Evolutionary conservation across 192 early-diverging fungal species (phyloP).

Genomic region (Coemansia aciculifera): DNA sequence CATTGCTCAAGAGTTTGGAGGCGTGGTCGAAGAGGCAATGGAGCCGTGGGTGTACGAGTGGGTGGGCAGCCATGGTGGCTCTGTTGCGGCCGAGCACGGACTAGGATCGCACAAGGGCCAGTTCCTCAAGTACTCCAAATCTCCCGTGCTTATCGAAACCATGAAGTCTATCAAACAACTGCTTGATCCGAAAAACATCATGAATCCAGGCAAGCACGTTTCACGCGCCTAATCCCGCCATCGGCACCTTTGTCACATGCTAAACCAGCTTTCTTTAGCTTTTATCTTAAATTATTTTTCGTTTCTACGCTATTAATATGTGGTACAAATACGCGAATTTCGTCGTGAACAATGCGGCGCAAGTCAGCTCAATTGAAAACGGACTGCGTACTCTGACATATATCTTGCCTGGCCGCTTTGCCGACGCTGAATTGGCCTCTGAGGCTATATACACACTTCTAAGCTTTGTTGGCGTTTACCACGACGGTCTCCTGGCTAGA

Average conservation of each 20-base stretch:
- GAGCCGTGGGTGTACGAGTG: slow-evolving; percentile 92
- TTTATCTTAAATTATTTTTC: background rate
- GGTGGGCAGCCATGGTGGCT: slow-evolving; percentile 64
- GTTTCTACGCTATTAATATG: slow-evolving; percentile 18
- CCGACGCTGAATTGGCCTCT: slow-evolving; percentile 88
- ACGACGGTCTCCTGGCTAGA: slow-evolving; percentile 70
- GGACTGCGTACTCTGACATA: slow-evolving; percentile 85
- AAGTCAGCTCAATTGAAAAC: slow-evolving; percentile 86
- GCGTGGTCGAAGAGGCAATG: slow-evolving; percentile 64
- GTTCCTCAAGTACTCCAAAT: slow-evolving; percentile 84
- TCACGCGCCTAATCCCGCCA: slow-evolving; percentile 20
- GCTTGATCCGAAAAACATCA: slow-evolving; percentile 90
- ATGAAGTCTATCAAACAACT: slow-evolving; percentile 87
- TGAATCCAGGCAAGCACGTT: slow-evolving; percentile 83
- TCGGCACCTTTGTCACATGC: slow-evolving; percentile 12
- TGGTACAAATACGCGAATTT: slow-evolving; percentile 79
- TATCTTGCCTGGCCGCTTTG: slow-evolving; percentile 89
- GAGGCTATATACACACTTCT: slow-evolving; percentile 81
- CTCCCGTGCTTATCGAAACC: slow-evolving; percentile 69
- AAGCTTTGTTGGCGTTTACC: slow-evolving; percentile 80
- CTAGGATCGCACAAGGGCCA: slow-evolving; percentile 76
- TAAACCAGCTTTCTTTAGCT: background rate
- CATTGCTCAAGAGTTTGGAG: slow-evolving; percentile 64
- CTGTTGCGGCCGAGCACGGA: slow-evolving; percentile 88
- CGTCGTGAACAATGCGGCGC: slow-evolving; percentile 83